phyloP scores from a whole-genome alignment of 1,139 yeast genomes.

The Blastobotrys aristatus region DNA sequence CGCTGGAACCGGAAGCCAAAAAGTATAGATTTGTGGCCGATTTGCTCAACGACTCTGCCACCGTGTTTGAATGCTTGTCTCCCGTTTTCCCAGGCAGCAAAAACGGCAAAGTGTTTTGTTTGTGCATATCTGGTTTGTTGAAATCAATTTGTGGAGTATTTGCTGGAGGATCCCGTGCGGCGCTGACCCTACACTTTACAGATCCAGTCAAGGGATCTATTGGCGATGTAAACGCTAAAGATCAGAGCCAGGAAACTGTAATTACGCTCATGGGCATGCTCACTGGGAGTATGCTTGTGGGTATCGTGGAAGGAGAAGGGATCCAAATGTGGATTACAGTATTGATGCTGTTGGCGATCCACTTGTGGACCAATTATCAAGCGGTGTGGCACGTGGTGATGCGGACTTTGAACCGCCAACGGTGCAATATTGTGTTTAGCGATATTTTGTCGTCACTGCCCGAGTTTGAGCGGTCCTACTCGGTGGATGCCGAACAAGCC shows the following conservation, averaged over 20 bases:
- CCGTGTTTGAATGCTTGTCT: conserved; percentile 35
- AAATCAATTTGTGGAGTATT: conserved; percentile 37
- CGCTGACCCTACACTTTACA: conserved; percentile 38
- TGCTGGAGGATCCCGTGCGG: conserved; percentile 39
- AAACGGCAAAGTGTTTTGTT: conserved; percentile 25
- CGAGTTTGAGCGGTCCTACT: conserved; percentile 23
- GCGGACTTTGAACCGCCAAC: conserved; percentile 34
- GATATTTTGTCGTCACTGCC: conserved; percentile 28
- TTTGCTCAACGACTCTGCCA: conserved; percentile 36
- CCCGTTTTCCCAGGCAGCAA: conserved; percentile 31
- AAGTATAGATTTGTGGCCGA: conserved; percentile 37
- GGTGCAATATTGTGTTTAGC: conserved; percentile 34
- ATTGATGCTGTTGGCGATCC: conserved; percentile 28
- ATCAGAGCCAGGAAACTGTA: conserved; percentile 39
- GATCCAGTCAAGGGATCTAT: conserved; percentile 33
- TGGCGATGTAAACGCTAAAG: conserved; percentile 39
- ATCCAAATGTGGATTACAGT: conserved; percentile 32
- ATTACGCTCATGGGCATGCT: conserved; percentile 37
- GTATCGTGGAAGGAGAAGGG: conserved; percentile 32
- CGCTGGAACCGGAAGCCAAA: conserved; percentile 38
- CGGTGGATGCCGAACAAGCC: conserved; percentile 19
- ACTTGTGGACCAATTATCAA: conserved; percentile 35
- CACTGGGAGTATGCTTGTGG: conserved; percentile 35
- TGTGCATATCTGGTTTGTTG: conserved; percentile 35
- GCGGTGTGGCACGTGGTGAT: conserved; percentile 36